Percentiles rank a stretch among this genome's conserved stretches.
phyloP scores from a whole-genome alignment of 176 grass and related monocot species.

The Oryza rufipogon region DNA sequence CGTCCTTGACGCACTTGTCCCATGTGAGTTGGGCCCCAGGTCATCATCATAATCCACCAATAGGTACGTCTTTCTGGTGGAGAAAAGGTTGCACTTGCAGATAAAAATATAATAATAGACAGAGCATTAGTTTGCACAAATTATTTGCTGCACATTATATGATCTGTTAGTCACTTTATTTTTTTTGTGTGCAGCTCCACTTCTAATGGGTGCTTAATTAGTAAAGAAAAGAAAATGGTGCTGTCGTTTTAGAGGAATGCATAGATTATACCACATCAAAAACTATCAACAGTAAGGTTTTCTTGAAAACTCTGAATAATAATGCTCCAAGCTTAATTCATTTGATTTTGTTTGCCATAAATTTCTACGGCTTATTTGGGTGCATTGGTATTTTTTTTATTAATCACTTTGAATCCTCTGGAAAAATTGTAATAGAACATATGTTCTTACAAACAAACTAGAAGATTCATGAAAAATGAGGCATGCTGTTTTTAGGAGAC shows the following conservation, averaged over 20 bases:
- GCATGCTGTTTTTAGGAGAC: neutral
- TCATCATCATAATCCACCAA: conserved; percentile 45
- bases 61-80: conserved; percentile 34
- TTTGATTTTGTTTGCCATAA: neutral
- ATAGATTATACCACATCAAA: neutral
- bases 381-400: neutral
- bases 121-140: conserved; percentile 21
- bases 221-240: neutral
- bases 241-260: neutral
- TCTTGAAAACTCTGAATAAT: neutral
- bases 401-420: neutral
- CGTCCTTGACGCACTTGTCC: conserved; percentile 22
- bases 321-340: neutral
- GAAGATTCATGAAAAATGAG: no score
- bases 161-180: conserved; percentile 14
- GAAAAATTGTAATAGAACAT: no score
- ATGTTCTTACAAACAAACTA: no score
- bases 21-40: conserved; percentile 53
- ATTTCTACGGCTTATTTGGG: neutral
- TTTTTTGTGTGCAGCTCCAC: conserved; percentile 13
- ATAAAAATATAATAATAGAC: neutral
- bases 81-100: conserved; percentile 23
- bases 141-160: conserved; percentile 26
- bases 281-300: neutral
- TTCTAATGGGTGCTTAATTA: neutral